Percentiles rank a stretch among this genome's conserved stretches.
phyloP scores from a whole-genome alignment of 768 basidiomycete genomes.

The Candolleomyces eurysporus region DNA sequence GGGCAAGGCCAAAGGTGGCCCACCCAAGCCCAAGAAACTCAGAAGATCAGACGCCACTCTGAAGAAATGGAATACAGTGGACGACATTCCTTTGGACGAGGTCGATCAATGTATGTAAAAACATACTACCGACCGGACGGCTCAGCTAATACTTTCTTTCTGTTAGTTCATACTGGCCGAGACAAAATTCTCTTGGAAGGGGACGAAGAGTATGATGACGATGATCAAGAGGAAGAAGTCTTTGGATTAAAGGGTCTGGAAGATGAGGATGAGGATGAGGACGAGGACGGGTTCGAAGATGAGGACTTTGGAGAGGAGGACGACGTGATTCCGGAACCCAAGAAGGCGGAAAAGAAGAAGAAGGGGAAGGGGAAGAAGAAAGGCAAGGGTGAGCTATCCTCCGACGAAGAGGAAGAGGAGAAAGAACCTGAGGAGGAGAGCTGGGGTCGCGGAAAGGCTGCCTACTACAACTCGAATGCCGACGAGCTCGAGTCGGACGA shows the following conservation, averaged over 20 bases:
- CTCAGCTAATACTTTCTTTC: conserved; percentile 4
- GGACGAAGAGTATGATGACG: conserved; percentile 49
- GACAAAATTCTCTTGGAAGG: conserved; percentile 79
- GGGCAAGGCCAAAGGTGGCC: conserved; percentile 30
- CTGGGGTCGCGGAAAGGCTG: conserved; percentile 79
- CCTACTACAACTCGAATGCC: conserved; percentile 87
- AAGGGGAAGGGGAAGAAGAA: conserved; percentile 27
- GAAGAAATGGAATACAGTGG: conserved; percentile 63
- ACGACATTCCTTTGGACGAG: conserved; percentile 73
- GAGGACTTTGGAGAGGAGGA: conserved; percentile 34
- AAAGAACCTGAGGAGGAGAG: conserved; percentile 61
- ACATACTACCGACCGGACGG: background rate
- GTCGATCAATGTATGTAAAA: conserved; percentile 70
- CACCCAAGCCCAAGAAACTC: conserved; percentile 44
- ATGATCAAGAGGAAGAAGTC: conserved; percentile 65
- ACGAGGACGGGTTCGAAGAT: conserved; percentile 35
- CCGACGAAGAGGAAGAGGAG: conserved; percentile 29
- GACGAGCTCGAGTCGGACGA: conserved; percentile 79
- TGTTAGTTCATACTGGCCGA: conserved; percentile 64
- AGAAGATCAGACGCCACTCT: conserved; percentile 52
- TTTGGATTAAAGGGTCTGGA: conserved; percentile 64
- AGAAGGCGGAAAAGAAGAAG: conserved; percentile 26
- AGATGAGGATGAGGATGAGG: conserved; percentile 29
- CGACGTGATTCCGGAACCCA: conserved; percentile 17
- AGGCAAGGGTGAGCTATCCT: conserved; percentile 25